Evolutionary conservation across 768 basidiomycete genomes (phyloP).

Genomic region (Pisolithus sp.): DNA sequence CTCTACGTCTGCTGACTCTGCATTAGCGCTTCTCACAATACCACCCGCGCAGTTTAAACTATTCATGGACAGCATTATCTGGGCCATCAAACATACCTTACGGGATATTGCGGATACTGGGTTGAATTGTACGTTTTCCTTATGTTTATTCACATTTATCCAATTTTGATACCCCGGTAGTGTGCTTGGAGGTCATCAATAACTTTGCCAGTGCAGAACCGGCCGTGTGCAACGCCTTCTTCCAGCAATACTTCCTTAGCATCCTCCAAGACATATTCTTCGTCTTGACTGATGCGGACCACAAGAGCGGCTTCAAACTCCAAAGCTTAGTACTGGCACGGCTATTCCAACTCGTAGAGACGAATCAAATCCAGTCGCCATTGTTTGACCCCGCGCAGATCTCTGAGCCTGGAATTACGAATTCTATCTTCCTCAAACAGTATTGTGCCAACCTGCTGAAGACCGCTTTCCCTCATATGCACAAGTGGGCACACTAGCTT

Average conservation of each 20-base stretch:
- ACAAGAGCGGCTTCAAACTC: slow-evolving; percentile 98
- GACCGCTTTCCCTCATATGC: slow-evolving; percentile 89
- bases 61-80: slow-evolving; percentile 96
- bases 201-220: slow-evolving; percentile 85
- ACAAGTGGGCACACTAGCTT: slow-evolving; percentile 48
- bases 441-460: slow-evolving; percentile 83
- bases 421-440: slow-evolving; percentile 73
- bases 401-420: slow-evolving; percentile 64
- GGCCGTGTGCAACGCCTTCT: slow-evolving; percentile 82
- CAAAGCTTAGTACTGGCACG: slow-evolving; percentile 89
- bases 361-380: slow-evolving; percentile 71
- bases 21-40: slow-evolving; percentile 65
- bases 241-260: slow-evolving; percentile 92
- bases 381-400: slow-evolving; percentile 76
- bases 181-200: slow-evolving; percentile 90
- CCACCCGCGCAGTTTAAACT: slow-evolving; percentile 94
- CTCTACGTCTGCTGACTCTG: neutral
- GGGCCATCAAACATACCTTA: slow-evolving; percentile 99
- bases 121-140: slow-evolving; percentile 49
- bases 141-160: neutral
- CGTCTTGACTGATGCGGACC: slow-evolving; percentile 94
- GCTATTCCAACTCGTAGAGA: slow-evolving; percentile 89
- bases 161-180: slow-evolving; percentile 33
- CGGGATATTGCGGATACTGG: slow-evolving; percentile 94
- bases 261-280: slow-evolving; percentile 96